A percentile compares a stretch with the other conserved stretches of the same genome.
phyloP scores from a whole-genome alignment of 345 rosid species.

The Alliaria petiolata region DNA sequence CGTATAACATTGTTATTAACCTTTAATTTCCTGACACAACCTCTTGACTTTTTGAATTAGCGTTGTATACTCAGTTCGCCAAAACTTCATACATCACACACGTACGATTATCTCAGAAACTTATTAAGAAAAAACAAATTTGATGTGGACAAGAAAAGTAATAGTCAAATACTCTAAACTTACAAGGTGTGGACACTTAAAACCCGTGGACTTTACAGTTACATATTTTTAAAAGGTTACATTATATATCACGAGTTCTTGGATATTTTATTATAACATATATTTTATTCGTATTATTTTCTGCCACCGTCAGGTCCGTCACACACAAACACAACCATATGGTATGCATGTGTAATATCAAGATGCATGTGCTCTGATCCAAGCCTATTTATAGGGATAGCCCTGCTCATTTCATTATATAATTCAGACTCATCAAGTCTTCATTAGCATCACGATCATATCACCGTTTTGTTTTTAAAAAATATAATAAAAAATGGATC shows the following conservation, averaged over 20 bases:
- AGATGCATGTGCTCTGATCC: slow-evolving; percentile 7
- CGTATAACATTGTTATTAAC: neutral
- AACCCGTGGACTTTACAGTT: neutral
- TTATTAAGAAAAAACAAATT: neutral
- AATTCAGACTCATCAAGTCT: neutral
- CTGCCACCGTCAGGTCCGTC: neutral
- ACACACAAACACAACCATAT: slow-evolving; percentile 11
- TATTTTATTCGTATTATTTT: neutral
- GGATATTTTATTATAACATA: neutral
- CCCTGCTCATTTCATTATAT: neutral
- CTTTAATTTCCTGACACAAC: neutral
- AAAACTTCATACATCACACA: neutral
- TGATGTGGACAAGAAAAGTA: neutral
- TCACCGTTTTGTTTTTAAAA: no score
- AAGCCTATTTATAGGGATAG: slow-evolving; percentile 12
- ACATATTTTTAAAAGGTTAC: neutral
- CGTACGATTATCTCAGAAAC: neutral
- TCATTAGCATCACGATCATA: slow-evolving; percentile 5
- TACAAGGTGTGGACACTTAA: slow-evolving; percentile 7
- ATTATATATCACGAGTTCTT: slow-evolving; percentile 9
- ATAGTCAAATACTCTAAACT: neutral
- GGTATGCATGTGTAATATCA: neutral
- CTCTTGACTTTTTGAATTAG: neutral
- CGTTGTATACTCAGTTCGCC: neutral
- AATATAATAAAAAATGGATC: slow-evolving; percentile 10